Conservation (phyloP, 2,329 filamentous ascomycete species). For the Alternaria triticina region DNA sequence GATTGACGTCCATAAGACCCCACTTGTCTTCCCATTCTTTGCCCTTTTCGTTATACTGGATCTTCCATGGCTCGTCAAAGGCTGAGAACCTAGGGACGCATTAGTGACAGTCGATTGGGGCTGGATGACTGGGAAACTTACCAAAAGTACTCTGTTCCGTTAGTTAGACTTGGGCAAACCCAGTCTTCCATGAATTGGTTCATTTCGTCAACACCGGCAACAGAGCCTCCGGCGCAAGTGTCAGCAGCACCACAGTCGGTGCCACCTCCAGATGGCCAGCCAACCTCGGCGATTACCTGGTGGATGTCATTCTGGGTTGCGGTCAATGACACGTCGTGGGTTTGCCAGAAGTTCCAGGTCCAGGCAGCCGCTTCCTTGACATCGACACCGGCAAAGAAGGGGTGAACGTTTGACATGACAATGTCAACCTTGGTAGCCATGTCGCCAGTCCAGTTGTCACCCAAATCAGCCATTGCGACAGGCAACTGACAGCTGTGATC, state of each 20-base stretch:
- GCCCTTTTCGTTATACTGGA: slow-evolving; percentile 67
- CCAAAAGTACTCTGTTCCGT: slow-evolving; percentile 95
- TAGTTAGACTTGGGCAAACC: slow-evolving; percentile 79
- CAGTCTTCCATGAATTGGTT: slow-evolving; percentile 87
- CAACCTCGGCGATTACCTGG: slow-evolving; percentile 88
- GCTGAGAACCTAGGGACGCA: slow-evolving; percentile 73
- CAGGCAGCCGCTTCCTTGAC: slow-evolving; percentile 73
- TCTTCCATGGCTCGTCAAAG: slow-evolving; percentile 97
- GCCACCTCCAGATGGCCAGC: slow-evolving; percentile 86
- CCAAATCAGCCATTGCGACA: slow-evolving; percentile 86
- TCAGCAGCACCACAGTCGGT: slow-evolving; percentile 71
- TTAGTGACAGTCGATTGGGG: slow-evolving; percentile 7
- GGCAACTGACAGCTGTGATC: slow-evolving; percentile 71
- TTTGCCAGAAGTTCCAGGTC: slow-evolving; percentile 84
- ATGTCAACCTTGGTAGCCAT: slow-evolving; percentile 78
- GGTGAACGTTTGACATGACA: slow-evolving; percentile 96
- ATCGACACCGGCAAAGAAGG: slow-evolving; percentile 85
- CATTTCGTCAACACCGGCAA: slow-evolving; percentile 80
- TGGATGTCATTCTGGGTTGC: slow-evolving; percentile 55
- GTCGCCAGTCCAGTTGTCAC: slow-evolving; percentile 79
- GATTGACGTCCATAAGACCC: slow-evolving; percentile 86
- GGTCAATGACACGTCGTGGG: slow-evolving; percentile 70
- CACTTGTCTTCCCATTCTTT: slow-evolving; percentile 94
- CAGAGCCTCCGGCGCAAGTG: slow-evolving; percentile 69
- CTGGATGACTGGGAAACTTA: slow-evolving; percentile 46